Percentiles rank a stretch among this genome's conserved stretches.
Evolutionary conservation across 371 early-diverging fungal species (phyloP).

Genomic region (Thermomucor indicae-seudaticae): DNA sequence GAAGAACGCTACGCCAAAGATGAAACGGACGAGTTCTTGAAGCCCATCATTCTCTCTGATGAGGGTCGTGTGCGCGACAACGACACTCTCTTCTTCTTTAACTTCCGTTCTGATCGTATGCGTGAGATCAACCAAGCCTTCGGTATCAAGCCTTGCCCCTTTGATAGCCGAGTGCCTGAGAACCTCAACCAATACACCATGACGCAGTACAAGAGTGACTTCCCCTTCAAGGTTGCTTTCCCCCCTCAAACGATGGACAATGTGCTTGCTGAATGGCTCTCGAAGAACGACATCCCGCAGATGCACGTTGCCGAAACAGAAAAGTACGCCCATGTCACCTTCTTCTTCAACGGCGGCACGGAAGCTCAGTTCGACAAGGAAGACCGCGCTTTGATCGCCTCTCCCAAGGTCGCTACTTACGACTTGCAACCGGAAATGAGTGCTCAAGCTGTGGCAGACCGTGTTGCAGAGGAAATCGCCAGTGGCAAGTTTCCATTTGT

Average conservation of each 20-base stretch:
- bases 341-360: conserved; percentile 99
- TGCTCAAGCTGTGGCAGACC: conserved; percentile 83
- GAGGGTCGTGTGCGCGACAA: conserved; percentile 75
- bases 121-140: conserved; percentile 92
- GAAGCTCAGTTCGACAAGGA: conserved; percentile 88
- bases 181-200: conserved; percentile 87
- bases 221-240: conserved; percentile 90
- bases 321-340: conserved; percentile 99
- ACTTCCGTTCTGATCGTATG: conserved; percentile 99
- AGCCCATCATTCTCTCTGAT: conserved; percentile 87
- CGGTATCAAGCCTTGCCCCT: conserved; percentile 88
- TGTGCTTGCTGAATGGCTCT: conserved; percentile 96
- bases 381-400: conserved; percentile 87
- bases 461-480: conserved; percentile 83
- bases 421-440: conserved; percentile 97
- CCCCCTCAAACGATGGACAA: conserved; percentile 95
- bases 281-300: conserved; percentile 81
- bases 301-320: conserved; percentile 99
- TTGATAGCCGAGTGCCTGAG: conserved; percentile 75
- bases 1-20: conserved; percentile 80
- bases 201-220: conserved; percentile 98
- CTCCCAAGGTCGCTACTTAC: conserved; percentile 97
- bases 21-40: conserved; percentile 98
- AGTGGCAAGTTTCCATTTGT: conserved; percentile 88
- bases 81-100: conserved; percentile 90